These are phyloP conservation scores for Recurvomyces mirabilis DNA, from an alignment of 495 filamentous ascomycete genomes.

Conservation along the genomic window DNA sequence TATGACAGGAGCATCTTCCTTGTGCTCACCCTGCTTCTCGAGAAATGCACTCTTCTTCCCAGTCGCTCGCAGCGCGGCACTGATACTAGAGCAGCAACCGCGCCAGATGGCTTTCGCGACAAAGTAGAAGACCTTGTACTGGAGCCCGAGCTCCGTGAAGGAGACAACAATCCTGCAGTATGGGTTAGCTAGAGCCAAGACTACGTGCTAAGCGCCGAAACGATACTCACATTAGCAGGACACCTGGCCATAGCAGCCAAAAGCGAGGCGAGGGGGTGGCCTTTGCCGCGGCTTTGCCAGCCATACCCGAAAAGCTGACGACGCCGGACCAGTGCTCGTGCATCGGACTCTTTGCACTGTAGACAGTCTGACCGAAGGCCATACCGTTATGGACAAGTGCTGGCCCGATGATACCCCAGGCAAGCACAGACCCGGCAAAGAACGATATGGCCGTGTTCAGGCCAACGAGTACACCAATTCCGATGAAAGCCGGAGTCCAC, in stretches of 20 bases:
- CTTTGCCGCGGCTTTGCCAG: constrained; percentile 25
- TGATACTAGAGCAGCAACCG: constrained; percentile 35
- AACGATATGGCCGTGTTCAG: constrained; percentile 54
- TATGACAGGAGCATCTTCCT: constrained; percentile 32
- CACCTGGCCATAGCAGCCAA: constrained; percentile 58
- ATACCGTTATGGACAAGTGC: constrained; percentile 46
- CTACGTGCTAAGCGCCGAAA: no score
- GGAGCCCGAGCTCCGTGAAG: constrained; percentile 44
- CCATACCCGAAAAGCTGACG: constrained; percentile 33
- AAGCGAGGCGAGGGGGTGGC: constrained; percentile 47
- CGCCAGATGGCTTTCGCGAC: constrained; percentile 42
- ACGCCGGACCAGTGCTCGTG: constrained; percentile 42
- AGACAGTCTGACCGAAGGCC: constrained; percentile 32
- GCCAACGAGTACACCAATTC: constrained; percentile 54
- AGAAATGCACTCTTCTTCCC: constrained; percentile 41
- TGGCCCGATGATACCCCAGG: constrained; percentile 58
- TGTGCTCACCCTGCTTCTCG: constrained; percentile 31
- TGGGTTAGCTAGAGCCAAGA: no score
- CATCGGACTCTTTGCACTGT: constrained; percentile 15
- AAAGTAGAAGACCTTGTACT: constrained; percentile 48
- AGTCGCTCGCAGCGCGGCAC: constrained; percentile 28
- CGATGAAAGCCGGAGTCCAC: constrained; percentile 57
- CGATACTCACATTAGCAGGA: constrained; percentile 56
- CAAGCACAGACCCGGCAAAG: constrained; percentile 46
- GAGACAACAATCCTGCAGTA: constrained; percentile 49